These are phyloP conservation scores for Anastatica hierochuntica DNA, from an alignment of 345 rosid genomes.

Conservation along the genomic window DNA sequence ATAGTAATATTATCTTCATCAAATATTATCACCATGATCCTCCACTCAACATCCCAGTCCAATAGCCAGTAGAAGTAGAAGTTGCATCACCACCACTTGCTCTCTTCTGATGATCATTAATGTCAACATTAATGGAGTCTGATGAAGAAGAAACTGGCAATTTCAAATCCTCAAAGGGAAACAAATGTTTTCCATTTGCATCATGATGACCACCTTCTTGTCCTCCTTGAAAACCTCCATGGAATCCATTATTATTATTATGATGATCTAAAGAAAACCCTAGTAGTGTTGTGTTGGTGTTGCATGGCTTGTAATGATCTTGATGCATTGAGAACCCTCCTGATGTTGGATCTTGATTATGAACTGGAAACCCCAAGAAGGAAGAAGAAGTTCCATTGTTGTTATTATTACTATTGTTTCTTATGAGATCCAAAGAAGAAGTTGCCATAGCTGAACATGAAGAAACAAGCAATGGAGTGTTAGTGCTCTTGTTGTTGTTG, in stretches of 20 bases:
- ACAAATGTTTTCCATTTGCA: constrained; percentile 51
- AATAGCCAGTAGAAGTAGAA: constrained; percentile 51
- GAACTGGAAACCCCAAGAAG: constrained; percentile 53
- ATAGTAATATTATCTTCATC: too few relatives aligned
- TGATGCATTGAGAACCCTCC: constrained; percentile 59
- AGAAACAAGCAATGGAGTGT: constrained; percentile 30
- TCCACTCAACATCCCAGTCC: constrained; percentile 95
- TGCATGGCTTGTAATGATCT: constrained; percentile 64
- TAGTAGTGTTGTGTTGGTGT: constrained; percentile 29
- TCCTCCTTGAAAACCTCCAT: constrained; percentile 35
- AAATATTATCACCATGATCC: constrained; percentile 68
- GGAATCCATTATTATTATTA: constrained; percentile 41
- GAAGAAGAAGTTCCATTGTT: constrained; percentile 42
- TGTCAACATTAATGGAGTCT: constrained; percentile 20
- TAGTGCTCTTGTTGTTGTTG: constrained; percentile 14
- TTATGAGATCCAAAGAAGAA: constrained; percentile 61
- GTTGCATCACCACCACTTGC: constrained; percentile 37
- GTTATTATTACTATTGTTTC: constrained; percentile 47
- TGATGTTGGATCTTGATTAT: constrained; percentile 42
- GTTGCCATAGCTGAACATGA: constrained; percentile 22
- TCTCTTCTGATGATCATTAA: constrained; percentile 39
- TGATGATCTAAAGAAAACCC: constrained; percentile 80
- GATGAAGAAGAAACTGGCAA: constrained; percentile 43
- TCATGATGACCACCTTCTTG: constrained; percentile 36
- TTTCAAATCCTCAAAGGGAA: constrained; percentile 92